Conservation (phyloP, 495 filamentous ascomycete genomes). For the Pyrenula aspistea region DNA sequence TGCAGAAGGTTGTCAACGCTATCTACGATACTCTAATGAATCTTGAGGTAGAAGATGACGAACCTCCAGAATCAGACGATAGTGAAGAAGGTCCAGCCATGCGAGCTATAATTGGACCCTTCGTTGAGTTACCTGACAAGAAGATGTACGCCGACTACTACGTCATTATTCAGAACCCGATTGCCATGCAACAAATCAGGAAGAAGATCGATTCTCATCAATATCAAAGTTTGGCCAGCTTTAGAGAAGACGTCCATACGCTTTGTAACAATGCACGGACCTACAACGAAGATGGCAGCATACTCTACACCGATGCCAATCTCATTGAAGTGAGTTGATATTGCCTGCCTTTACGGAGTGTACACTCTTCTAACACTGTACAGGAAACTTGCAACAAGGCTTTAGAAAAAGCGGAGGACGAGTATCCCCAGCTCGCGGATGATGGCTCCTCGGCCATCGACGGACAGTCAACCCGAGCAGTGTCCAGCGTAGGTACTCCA, state of each 20-base stretch:
- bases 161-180: constrained; percentile 77
- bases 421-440: constrained; percentile 56
- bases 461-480: constrained; percentile 52
- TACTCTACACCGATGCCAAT: constrained; percentile 85
- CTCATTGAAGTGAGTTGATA: constrained; percentile 67
- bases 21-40: constrained; percentile 70
- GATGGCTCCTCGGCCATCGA: constrained; percentile 35
- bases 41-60: constrained; percentile 49
- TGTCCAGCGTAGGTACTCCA: constrained; percentile 60
- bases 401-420: constrained; percentile 56
- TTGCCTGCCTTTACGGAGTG: constrained; percentile 1
- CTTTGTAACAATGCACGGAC: constrained; percentile 84
- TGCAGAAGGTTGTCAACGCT: constrained; percentile 63
- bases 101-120: constrained; percentile 84
- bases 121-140: constrained; percentile 82
- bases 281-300: constrained; percentile 90
- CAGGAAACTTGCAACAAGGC: constrained; percentile 56
- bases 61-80: constrained; percentile 42
- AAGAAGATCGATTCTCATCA: constrained; percentile 90
- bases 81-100: constrained; percentile 45
- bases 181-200: constrained; percentile 85
- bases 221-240: constrained; percentile 67
- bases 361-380: constrained; percentile 16
- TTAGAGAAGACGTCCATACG: constrained; percentile 68
- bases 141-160: constrained; percentile 88